Base-by-base conservation (phyloP, 306 rosid species). In the Canavalia ensiformis region DNA sequence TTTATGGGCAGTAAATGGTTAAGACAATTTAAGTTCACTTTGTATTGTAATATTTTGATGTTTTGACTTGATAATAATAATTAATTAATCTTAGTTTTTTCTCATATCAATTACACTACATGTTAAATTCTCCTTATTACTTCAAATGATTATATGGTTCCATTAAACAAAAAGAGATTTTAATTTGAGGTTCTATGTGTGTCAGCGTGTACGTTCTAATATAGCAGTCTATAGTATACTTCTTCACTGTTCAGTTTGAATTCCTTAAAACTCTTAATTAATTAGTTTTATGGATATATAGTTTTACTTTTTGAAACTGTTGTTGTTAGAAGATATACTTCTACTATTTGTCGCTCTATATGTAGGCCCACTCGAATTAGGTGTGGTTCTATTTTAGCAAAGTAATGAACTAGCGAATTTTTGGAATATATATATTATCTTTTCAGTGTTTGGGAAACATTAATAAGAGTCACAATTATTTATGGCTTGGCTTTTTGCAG, bases 401-500 rank as follows among this genome's bases (percentile, higher is more conserved):
- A 78, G 75, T 68, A 12, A 67, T 41, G 68, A 78, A 37, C 7
- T 39, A 12, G 30, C 45, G 69, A 54, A 3, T 11, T 47, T 75
- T 55, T 41, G 11, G 47, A 79, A 1, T 18, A 18, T 18, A 18
- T 18, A 18, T 18, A 18, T 45, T 13, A n/a, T 57, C 6, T 9
- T 29, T 52, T 46, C 34, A 69, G 39, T 37, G 25, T 56, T 73
- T 56, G 39, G 5, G 25, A 18, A 18, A 42, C 70, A 44, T 50
- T 29, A 59, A 11, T 52, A 69, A 49, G 44, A 59, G 31, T 76
- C 44, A 28, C 67, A 52, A 3, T 69, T 58, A 29, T 58, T 49
- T n/a, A 39, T 56, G n/a, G 50, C 42, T 72, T 70, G 45, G 5
- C 39, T 33, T 65, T 80, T 84, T 84, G 88, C 79, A 84, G 90